phyloP scores from a whole-genome alignment of 768 basidiomycete species.

The Exidia glandulosa region DNA sequence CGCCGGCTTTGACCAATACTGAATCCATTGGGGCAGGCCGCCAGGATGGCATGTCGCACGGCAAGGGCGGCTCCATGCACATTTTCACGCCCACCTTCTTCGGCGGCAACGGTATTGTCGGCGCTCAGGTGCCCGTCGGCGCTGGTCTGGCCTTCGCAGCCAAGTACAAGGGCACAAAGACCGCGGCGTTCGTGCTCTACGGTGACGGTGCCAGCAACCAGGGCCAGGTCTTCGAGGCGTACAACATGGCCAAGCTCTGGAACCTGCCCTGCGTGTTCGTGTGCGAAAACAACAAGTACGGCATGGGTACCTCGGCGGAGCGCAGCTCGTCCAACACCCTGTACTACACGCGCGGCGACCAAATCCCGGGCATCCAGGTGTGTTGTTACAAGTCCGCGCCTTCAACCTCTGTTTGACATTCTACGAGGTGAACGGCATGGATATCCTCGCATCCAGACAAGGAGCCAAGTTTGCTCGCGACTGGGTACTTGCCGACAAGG shows the following conservation, averaged over 20 bases:
- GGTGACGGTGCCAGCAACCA: constrained; percentile 98
- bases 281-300: constrained; percentile 99
- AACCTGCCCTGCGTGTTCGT: constrained; percentile 88
- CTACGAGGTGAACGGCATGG: constrained; percentile 97
- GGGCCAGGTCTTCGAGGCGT: constrained; percentile 97
- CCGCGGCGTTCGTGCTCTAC: constrained; percentile 87
- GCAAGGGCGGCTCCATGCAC: constrained; percentile 99
- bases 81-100: constrained; percentile 98
- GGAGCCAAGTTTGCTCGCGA: constrained; percentile 80
- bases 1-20: not conserved
- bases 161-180: constrained; percentile 65
- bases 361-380: constrained; percentile 94
- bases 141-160: constrained; percentile 92
- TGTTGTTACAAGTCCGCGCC: constrained; percentile 12
- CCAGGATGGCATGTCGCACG: constrained; percentile 83
- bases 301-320: constrained; percentile 96
- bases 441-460: constrained; percentile 82
- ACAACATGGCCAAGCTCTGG: constrained; percentile 99
- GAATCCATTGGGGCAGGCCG: constrained; percentile 35
- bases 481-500: constrained; percentile 77
- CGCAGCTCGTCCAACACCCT: constrained; percentile 87
- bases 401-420: not conserved
- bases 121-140: constrained; percentile 93
- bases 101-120: constrained; percentile 98
- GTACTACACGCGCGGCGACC: constrained; percentile 95